Conservation (phyloP, 306 rosid genomes). For the Mucuna pruriens region DNA sequence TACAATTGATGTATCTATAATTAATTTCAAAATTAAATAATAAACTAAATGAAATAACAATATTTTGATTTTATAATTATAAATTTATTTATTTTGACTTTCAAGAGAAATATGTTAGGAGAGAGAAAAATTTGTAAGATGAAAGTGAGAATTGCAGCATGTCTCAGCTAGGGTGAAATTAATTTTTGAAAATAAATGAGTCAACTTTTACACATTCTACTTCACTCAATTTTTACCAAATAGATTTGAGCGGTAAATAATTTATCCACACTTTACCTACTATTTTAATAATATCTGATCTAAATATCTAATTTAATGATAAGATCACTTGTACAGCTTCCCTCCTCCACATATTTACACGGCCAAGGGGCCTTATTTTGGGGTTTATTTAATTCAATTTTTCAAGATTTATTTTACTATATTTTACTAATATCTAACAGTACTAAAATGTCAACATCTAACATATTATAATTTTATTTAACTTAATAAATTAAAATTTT, state of each 20-base stretch:
- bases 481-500: no score
- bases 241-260: neutral
- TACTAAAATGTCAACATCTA: neutral
- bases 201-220: neutral
- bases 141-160: neutral
- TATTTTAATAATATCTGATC: neutral
- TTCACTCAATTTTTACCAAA: neutral
- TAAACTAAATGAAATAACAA: neutral
- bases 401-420: neutral
- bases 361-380: neutral
- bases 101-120: neutral
- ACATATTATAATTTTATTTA: neutral
- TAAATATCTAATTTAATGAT: neutral
- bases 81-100: neutral
- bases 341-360: neutral
- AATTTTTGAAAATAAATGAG: neutral
- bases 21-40: neutral
- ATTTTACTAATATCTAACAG: neutral
- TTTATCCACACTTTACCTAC: neutral
- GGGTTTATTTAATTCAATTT: neutral
- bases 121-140: neutral
- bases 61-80: neutral
- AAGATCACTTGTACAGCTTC: neutral
- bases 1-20: neutral
- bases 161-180: no score